phyloP scores from a whole-genome alignment of 257 asterid genomes.

The Pogostemon cablin region DNA sequence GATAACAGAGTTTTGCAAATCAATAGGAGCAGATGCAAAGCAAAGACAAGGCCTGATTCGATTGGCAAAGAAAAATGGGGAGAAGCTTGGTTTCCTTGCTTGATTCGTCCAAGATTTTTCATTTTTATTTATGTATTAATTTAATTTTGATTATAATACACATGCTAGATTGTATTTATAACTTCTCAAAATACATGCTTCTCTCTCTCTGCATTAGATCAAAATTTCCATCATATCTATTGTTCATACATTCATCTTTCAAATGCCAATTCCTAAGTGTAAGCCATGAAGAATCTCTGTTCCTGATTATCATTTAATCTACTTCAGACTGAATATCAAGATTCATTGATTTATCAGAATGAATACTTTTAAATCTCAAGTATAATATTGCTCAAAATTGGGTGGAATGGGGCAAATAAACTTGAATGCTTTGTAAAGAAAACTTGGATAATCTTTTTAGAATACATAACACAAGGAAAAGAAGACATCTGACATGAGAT shows the following conservation, averaged over 20 bases:
- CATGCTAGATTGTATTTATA: constrained; percentile 30
- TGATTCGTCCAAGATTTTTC: constrained; percentile 32
- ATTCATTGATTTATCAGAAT: too few species aligned
- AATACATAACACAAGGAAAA: background rate
- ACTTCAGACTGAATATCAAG: too few species aligned
- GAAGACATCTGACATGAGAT: too few species aligned
- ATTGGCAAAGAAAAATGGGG: constrained; percentile 92
- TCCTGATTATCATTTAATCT: too few species aligned
- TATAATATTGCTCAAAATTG: too few species aligned
- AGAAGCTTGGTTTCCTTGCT: constrained; percentile 82
- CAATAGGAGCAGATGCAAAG: constrained; percentile 90
- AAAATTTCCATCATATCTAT: constrained; percentile 6
- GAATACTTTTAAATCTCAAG: too few species aligned
- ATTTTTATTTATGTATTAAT: background rate
- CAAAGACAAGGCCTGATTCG: constrained; percentile 90
- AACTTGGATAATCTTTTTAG: background rate
- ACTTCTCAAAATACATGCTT: background rate
- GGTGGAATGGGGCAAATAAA: background rate
- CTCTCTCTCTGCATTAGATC: background rate
- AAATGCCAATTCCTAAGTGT: background rate
- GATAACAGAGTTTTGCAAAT: constrained; percentile 90
- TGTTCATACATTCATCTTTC: background rate
- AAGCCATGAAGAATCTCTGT: background rate
- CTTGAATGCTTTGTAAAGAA: background rate
- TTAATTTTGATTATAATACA: background rate